phyloP scores from a whole-genome alignment of 345 rosid genomes.

The Arabis alpina region DNA sequence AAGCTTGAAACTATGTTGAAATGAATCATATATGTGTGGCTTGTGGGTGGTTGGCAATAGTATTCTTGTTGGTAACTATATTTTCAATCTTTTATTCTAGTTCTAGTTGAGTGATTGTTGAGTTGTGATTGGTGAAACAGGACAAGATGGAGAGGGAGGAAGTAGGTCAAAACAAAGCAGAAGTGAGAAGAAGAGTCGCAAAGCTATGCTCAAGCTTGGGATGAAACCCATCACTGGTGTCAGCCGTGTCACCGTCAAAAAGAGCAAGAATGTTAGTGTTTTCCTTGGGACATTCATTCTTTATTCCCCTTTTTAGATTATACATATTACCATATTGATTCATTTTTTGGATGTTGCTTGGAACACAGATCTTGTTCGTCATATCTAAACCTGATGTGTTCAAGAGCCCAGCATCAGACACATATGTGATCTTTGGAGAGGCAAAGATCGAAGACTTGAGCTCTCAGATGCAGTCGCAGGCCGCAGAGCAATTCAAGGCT shows the following conservation, averaged over 20 bases:
- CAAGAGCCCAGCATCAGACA: slow-evolving; percentile 89
- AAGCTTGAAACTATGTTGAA: neutral
- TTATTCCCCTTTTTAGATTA: neutral
- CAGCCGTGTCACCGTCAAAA: slow-evolving; percentile 86
- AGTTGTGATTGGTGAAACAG: slow-evolving; percentile 22
- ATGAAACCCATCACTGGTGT: slow-evolving; percentile 89
- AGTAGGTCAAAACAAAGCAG: slow-evolving; percentile 85
- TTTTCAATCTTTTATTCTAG: neutral
- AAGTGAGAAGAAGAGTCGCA: slow-evolving; percentile 93
- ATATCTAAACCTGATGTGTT: slow-evolving; percentile 93
- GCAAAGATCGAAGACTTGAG: slow-evolving; percentile 94
- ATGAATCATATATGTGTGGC: neutral
- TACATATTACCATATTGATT: neutral
- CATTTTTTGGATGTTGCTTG: neutral
- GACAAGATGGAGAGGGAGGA: slow-evolving; percentile 64
- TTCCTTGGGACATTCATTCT: neutral
- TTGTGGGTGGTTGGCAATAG: neutral
- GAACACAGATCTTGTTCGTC: slow-evolving; percentile 69
- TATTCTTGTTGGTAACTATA: neutral
- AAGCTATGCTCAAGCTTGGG: slow-evolving; percentile 92
- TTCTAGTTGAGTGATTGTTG: slow-evolving; percentile 12
- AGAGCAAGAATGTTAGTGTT: slow-evolving; percentile 76
- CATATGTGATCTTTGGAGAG: slow-evolving; percentile 84
- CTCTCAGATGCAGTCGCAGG: slow-evolving; percentile 85
- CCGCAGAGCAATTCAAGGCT: slow-evolving; percentile 88